These are phyloP conservation scores for Polygonum maritimum DNA, from an alignment of 148 eudicot genomes.

Conservation along the genomic window DNA sequence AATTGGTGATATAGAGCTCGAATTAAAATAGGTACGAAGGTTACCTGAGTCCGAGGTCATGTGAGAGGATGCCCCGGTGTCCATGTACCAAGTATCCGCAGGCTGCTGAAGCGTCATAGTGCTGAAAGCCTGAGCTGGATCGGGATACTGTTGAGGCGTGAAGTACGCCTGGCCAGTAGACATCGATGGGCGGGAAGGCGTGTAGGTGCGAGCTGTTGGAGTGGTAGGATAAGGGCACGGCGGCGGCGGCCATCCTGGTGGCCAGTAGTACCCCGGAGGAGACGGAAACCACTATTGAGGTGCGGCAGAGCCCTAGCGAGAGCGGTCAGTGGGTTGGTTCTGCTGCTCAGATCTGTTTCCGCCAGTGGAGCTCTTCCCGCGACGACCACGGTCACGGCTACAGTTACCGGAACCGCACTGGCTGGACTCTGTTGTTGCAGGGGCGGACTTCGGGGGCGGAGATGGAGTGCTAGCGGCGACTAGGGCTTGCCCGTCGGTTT, in stretches of 20 bases:
- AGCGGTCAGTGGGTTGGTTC: background rate
- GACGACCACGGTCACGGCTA: background rate
- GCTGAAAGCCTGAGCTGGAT: too few relatives aligned
- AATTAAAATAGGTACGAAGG: background rate
- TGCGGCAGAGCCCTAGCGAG: background rate
- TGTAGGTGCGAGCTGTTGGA: too few relatives aligned
- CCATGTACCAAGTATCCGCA: background rate
- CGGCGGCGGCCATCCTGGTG: background rate
- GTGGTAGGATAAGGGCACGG: background rate
- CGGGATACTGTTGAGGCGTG: too few relatives aligned
- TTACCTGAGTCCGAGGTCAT: background rate
- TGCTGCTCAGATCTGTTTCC: background rate
- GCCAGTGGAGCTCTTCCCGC: too few relatives aligned
- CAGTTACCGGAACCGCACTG: too few relatives aligned
- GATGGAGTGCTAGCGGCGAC: too few relatives aligned
- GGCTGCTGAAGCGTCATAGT: too few relatives aligned
- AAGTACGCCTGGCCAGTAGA: too few relatives aligned
- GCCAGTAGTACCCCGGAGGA: background rate
- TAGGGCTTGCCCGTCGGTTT: too few relatives aligned
- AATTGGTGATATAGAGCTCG: background rate
- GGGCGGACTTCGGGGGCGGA: background rate
- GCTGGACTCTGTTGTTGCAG: background rate
- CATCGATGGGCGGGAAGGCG: too few relatives aligned
- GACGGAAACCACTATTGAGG: background rate
- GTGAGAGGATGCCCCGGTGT: background rate